Conservation (phyloP, 2,329 filamentous ascomycete species). For the Pyricularia sp. region DNA sequence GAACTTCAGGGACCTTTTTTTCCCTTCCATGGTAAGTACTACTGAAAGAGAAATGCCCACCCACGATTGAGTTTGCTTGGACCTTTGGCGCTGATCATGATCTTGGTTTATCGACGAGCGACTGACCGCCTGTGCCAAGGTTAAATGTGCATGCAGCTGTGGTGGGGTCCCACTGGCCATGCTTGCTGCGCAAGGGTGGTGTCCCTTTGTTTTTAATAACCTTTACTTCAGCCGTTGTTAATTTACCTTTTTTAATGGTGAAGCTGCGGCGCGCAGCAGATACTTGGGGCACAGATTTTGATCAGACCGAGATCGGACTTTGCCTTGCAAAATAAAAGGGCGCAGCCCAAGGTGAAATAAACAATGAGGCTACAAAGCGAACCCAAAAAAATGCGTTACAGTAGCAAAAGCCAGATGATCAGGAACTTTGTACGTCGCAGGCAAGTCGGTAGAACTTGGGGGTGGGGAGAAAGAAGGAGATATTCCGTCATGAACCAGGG, state of each 20-base stretch:
- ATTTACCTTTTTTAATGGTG: not conserved
- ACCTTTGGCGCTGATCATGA: not conserved
- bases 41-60: not conserved
- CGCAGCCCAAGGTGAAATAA: too few species aligned
- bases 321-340: too few species aligned
- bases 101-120: not conserved
- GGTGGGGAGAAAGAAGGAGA: too few species aligned
- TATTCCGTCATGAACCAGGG: too few species aligned
- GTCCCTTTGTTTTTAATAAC: not conserved
- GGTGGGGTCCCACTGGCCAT: not conserved
- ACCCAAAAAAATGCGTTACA: too few species aligned
- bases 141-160: not conserved
- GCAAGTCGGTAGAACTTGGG: too few species aligned
- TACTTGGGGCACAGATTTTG: not conserved
- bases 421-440: too few species aligned
- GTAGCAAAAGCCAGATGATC: too few species aligned
- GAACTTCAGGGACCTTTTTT: too few species aligned
- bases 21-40: too few species aligned
- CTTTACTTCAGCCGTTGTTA: not conserved
- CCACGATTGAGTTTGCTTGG: not conserved
- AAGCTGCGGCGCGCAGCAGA: not conserved
- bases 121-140: not conserved
- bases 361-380: too few species aligned
- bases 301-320: too few species aligned
- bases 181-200: not conserved